phyloP scores from a whole-genome alignment of 148 eudicot genomes.

The Vaccinium darrowii region DNA sequence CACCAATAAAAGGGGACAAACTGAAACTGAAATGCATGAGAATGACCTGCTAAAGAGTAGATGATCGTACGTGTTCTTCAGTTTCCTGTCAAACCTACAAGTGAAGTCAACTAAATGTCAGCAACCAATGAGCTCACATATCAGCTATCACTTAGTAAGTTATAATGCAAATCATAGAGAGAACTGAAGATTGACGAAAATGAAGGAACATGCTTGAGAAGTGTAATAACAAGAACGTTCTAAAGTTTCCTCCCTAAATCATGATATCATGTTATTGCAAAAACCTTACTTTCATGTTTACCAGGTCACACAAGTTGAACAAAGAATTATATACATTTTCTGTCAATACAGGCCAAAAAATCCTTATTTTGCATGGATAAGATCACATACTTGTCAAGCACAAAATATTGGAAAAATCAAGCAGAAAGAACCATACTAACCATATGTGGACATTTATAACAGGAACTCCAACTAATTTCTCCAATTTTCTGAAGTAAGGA shows the following conservation, averaged over 20 bases:
- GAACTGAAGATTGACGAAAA: not conserved
- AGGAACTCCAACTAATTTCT: slow-evolving; percentile 94
- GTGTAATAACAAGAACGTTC: not conserved
- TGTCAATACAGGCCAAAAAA: not conserved
- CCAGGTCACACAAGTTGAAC: not conserved
- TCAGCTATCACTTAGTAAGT: slow-evolving; percentile 4
- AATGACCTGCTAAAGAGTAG: slow-evolving; percentile 90
- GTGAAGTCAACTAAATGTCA: slow-evolving; percentile 16
- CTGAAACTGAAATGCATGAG: slow-evolving; percentile 10
- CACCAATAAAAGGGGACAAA: not conserved
- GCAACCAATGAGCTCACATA: slow-evolving; percentile 9
- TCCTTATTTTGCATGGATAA: slow-evolving; percentile 3
- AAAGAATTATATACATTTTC: not conserved
- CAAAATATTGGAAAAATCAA: not conserved
- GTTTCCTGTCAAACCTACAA: slow-evolving; percentile 95
- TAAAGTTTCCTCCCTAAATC: not conserved
- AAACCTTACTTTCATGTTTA: not conserved
- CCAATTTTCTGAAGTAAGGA: slow-evolving; percentile 77
- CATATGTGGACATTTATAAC: slow-evolving; percentile 98
- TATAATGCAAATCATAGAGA: not conserved
- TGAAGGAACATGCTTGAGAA: slow-evolving; percentile 12
- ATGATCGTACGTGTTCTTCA: slow-evolving; percentile 84
- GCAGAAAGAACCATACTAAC: slow-evolving; percentile 43
- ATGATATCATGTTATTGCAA: not conserved
- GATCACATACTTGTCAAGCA: not conserved